Conservation (phyloP, 1,284 basidiomycete genomes). For the Cryptococcus amylolentus region DNA sequence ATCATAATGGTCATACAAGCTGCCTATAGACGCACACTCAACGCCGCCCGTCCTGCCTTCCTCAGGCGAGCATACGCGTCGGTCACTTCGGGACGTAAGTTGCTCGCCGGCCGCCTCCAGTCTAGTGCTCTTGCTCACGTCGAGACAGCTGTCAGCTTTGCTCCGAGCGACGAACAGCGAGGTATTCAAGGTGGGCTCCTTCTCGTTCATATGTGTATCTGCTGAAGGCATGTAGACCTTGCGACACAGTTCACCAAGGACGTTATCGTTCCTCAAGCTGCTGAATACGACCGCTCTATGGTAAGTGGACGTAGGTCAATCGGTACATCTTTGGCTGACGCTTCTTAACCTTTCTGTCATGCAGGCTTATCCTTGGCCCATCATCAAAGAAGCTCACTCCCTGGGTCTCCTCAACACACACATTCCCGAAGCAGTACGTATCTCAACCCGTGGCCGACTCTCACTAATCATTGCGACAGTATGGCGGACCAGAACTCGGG, state of each 20-base stretch:
- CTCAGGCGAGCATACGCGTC: neutral
- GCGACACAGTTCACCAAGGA: slow-evolving; percentile 53
- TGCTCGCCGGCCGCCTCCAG: neutral
- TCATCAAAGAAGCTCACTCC: slow-evolving; percentile 56
- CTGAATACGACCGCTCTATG: slow-evolving; percentile 52
- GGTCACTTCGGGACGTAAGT: slow-evolving; percentile 9
- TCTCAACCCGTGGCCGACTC: neutral
- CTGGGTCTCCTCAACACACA: slow-evolving; percentile 53
- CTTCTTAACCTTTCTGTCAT: neutral
- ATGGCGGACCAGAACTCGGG: slow-evolving; percentile 55
- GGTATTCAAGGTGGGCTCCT: slow-evolving; percentile 38
- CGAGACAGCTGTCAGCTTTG: slow-evolving; percentile 31
- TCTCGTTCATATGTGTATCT: no score
- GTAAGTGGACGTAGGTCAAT: slow-evolving; percentile 16
- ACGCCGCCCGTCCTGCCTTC: no score
- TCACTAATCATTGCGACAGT: slow-evolving; percentile 34
- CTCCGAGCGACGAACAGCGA: slow-evolving; percentile 39
- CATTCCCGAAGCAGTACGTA: slow-evolving; percentile 50
- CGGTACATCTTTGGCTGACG: neutral
- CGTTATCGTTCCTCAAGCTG: slow-evolving; percentile 54
- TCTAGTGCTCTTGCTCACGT: neutral
- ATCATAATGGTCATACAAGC: no score
- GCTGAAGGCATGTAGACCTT: slow-evolving; percentile 46
- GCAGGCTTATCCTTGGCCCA: slow-evolving; percentile 55
- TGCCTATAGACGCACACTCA: no score